Conservation (phyloP, 306 rosid genomes). For the Vicia sativa region DNA sequence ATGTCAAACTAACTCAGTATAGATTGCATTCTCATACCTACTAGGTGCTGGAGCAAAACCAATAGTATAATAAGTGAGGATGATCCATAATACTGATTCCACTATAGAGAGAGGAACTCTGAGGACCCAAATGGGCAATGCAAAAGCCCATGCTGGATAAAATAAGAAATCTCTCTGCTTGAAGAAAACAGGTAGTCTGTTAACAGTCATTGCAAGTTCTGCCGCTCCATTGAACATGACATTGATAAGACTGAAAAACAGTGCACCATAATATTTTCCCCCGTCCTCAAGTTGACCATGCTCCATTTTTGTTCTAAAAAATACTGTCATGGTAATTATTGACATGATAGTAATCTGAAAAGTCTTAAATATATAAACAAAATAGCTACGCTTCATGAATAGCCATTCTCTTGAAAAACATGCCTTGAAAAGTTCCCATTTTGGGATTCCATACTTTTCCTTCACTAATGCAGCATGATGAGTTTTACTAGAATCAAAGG, state of each 20-base stretch:
- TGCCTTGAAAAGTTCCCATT: constrained; percentile 67
- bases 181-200: constrained; percentile 65
- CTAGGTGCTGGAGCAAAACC: constrained; percentile 75
- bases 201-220: constrained; percentile 60
- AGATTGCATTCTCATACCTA: constrained; percentile 49
- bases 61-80: constrained; percentile 65
- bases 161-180: constrained; percentile 70
- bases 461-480: constrained; percentile 59
- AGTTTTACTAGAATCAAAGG: constrained; percentile 46
- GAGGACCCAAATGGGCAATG: constrained; percentile 66
- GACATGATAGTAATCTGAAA: constrained; percentile 55
- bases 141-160: constrained; percentile 72
- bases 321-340: constrained; percentile 59
- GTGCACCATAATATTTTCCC: constrained; percentile 58
- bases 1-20: not conserved
- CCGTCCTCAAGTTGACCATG: constrained; percentile 59
- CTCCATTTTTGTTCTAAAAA: constrained; percentile 62
- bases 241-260: constrained; percentile 64
- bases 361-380: constrained; percentile 67
- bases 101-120: constrained; percentile 61
- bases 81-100: constrained; percentile 68
- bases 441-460: constrained; percentile 60
- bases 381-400: constrained; percentile 63
- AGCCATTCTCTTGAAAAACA: constrained; percentile 75
- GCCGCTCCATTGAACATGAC: constrained; percentile 74